Evolutionary conservation across 495 filamentous ascomycete species (phyloP).

Genomic region (Aspergillus wentii): DNA sequence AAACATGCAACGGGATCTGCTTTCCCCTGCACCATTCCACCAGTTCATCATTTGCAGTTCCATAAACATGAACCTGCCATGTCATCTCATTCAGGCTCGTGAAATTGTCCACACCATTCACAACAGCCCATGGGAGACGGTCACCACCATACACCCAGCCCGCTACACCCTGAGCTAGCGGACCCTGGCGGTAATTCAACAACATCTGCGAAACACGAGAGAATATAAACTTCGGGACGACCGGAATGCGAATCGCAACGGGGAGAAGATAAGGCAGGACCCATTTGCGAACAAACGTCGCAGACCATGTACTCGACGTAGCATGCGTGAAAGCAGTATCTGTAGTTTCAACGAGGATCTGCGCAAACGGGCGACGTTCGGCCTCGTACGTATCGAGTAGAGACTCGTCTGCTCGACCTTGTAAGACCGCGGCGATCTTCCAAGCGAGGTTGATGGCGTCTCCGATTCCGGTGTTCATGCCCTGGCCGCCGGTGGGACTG

Average conservation of each 20-base stretch:
- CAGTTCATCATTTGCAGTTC: constrained; percentile 9
- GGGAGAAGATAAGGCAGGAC: constrained; percentile 26
- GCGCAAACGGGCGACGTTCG: constrained; percentile 41
- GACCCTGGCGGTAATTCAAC: constrained; percentile 24
- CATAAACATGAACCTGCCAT: constrained; percentile 36
- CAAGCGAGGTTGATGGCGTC: constrained; percentile 57
- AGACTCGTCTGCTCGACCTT: constrained; percentile 30
- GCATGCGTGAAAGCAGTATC: constrained; percentile 25
- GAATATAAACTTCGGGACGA: constrained; percentile 16
- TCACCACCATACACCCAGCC: constrained; percentile 26
- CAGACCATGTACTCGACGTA: constrained; percentile 14
- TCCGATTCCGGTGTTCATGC: constrained; percentile 58
- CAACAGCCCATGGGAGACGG: constrained; percentile 29
- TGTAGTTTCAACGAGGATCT: constrained; percentile 23
- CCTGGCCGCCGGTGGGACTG: constrained; percentile 52
- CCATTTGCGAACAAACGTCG: constrained; percentile 24
- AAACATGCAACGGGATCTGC: constrained; percentile 14
- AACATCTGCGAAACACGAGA: constrained; percentile 25
- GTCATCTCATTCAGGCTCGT: constrained; percentile 20
- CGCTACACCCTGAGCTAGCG: constrained; percentile 7
- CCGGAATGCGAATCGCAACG: constrained; percentile 14
- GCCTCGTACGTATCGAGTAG: constrained; percentile 48
- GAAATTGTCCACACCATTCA: constrained; percentile 24
- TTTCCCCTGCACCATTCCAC: constrained; percentile 24
- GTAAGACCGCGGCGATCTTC: constrained; percentile 45